Evolutionary conservation across 2,329 filamentous ascomycete genomes (phyloP), one percentile per base, ranked within the genome.

Genomic region (Penicillium sp.): DNA sequence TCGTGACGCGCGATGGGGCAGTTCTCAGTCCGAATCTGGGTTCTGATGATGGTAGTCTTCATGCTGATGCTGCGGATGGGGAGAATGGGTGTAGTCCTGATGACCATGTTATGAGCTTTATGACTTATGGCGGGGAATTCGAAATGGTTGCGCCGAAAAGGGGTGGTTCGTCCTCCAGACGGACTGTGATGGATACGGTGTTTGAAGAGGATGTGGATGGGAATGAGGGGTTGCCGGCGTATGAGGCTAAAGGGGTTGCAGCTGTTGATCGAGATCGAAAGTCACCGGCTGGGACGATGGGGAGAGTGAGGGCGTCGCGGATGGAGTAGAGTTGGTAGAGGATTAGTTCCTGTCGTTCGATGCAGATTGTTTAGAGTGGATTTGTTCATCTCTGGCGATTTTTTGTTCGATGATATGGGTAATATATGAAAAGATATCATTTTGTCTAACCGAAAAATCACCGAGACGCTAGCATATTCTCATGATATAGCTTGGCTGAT

Each of bases 71-170:
- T 5, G 32, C 22, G 20, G 12, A 37, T 12, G 14, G 10, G 23
- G 11, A 22, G 10, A 15, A n/a, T 1, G 39, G 50, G 35, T 37
- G 36, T 7, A 25, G 18, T n/a, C 9, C 13, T 2, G 23, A 18
- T 10, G 35, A 45, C 3, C 50, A 54, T 41, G 48, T 53, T 28
- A 53, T 56, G 50, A 59, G 56, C 17, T 60, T 60, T 16, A 56
- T 58, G 55, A 36, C 54, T 5, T 59, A 47, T 35, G 44, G 39
- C 20, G 11, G 32, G 11, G 34, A 28, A n/a, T n/a, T n/a, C n/a
- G n/a, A n/a, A n/a, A n/a, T n/a, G n/a, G n/a, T n/a, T n/a, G n/a
- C n/a, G n/a, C n/a, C n/a, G n/a, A n/a, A n/a, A n/a, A n/a, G n/a
- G n/a, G n/a, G n/a, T n/a, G n/a, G n/a, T n/a, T n/a, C n/a, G n/a